Percentiles rank a stretch among this genome's conserved stretches.
Conservation (phyloP, 2,329 filamentous ascomycete species). For the Cyanodermella asteris region DNA sequence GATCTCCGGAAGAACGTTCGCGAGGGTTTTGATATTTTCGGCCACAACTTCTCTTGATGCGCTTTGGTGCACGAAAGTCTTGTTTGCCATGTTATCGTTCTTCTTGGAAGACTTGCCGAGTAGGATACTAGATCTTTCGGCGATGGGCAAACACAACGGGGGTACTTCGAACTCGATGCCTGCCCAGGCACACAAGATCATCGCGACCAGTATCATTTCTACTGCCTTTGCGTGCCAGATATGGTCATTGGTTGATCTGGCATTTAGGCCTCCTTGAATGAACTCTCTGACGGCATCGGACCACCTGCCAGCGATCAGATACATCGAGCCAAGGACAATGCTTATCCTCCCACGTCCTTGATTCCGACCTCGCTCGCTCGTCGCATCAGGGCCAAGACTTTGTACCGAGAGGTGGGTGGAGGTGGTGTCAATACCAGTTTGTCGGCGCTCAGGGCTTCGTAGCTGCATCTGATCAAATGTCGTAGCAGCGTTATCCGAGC, state of each 20-base stretch:
- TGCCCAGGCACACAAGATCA: constrained; percentile 67
- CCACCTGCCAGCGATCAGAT: constrained; percentile 79
- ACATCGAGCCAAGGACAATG: constrained; percentile 64
- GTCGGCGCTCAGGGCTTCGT: constrained; percentile 18
- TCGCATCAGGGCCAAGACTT: constrained; percentile 49
- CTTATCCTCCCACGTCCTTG: constrained; percentile 61
- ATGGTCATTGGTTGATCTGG: constrained; percentile 66
- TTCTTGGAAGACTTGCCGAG: too few species aligned
- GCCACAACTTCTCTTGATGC: constrained; percentile 23
- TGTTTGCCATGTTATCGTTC: constrained; percentile 16
- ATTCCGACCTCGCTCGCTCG: constrained; percentile 55
- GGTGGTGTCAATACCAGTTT: constrained; percentile 13
- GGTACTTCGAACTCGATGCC: constrained; percentile 59
- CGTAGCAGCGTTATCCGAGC: constrained; percentile 19
- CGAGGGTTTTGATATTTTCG: constrained; percentile 26
- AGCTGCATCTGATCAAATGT: constrained; percentile 34
- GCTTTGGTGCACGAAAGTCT: constrained; percentile 20
- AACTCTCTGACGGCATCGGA: constrained; percentile 68
- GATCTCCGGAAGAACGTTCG: constrained; percentile 44
- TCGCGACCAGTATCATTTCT: constrained; percentile 63
- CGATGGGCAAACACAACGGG: constrained; percentile 17
- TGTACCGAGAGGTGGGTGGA: constrained; percentile 31
- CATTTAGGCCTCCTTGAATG: constrained; percentile 53
- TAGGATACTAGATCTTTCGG: too few species aligned
- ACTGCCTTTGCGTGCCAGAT: constrained; percentile 95